Evolutionary conservation across 768 basidiomycete species (phyloP), one percentile per base, ranked within the genome.

Genomic region (Boletellus sp.): DNA sequence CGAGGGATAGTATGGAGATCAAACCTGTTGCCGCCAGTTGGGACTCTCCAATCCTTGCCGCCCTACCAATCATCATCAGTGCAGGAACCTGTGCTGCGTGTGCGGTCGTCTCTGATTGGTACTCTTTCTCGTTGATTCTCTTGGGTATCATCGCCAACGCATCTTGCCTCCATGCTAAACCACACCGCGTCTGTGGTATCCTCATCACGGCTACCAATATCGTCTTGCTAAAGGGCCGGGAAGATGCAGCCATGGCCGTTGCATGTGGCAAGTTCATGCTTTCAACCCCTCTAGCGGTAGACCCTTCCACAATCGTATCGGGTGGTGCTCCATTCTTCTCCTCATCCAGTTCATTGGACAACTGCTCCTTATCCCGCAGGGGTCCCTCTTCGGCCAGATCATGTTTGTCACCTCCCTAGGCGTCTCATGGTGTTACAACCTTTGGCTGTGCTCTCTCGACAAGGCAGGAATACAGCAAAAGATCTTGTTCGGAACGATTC

Each of bases 361-460:
- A 23, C 48, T 68, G 1, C 53, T 68, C 22, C 23, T 54, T 41
- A 47, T 54, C 24, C 53, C 53, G 2, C 53, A 54, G 43, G 51
- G 31, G 12, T 23, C 45, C 16, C 53, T 54, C 32, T 54, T 54
- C 3, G 51, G 53, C 9, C 53, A 54, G 22, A 42, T 53, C 35
- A 54, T 54, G 53, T 53, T 53, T n/a, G 51, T 54, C 31, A 15
- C 37, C 13, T 53, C 53, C 1, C 53, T 68, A 12, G 60, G 46
- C 19, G 59, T 59, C 31, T 69, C 68, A 13, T 69, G 68, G 68
- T 49, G 47, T 11, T 67, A 69, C 42, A 69, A 67, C 34, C 51
- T 62, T 0, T 68, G 53, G 50, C 37, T 69, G 12, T 65, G 65
- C 17, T 55, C 58, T 7, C 50, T 75, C 66, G 70, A 75, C 34